These are phyloP conservation scores for Crithidia thermophila DNA, from an alignment of 208 protist genomes.

Conservation along the genomic window DNA sequence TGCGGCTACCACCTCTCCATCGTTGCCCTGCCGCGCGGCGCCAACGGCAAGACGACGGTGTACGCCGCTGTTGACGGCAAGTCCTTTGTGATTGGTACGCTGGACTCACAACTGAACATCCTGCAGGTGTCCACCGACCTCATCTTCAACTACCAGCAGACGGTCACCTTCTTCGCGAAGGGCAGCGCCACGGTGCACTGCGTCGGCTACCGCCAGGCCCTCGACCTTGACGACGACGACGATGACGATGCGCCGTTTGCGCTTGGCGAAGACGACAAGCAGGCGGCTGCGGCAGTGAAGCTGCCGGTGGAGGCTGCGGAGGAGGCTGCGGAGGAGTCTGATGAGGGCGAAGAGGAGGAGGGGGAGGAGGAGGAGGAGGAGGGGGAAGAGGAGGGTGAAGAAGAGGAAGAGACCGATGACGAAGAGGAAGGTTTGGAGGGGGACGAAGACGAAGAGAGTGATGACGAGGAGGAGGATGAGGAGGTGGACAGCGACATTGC, in stretches of 20 bases:
- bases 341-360: constrained; percentile 13
- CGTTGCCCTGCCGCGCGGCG: constrained; percentile 66
- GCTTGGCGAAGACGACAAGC: constrained; percentile 25
- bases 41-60: constrained; percentile 68
- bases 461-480: constrained; percentile 41
- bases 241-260: constrained; percentile 22
- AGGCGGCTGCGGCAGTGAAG: constrained; percentile 1
- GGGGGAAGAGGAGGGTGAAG: constrained; percentile 32
- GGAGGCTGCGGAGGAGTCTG: constrained; percentile 6
- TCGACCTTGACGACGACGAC: constrained; percentile 59
- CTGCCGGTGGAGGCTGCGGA: constrained; percentile 34
- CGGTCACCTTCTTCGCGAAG: constrained; percentile 82
- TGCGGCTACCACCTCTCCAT: constrained; percentile 79
- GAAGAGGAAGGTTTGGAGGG: too few species aligned
- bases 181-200: constrained; percentile 74
- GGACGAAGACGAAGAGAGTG: constrained; percentile 48
- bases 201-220: constrained; percentile 76
- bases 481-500: constrained; percentile 35
- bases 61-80: constrained; percentile 86
- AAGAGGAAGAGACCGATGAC: constrained; percentile 48
- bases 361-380: constrained; percentile 35
- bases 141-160: constrained; percentile 81
- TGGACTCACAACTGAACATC: constrained; percentile 60
- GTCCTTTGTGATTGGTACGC: constrained; percentile 70
- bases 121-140: constrained; percentile 76